Evolutionary conservation across 2,329 filamentous ascomycete genomes (phyloP), one percentile per base, ranked within the genome.

Genomic region (Botryosphaeria agaves): DNA sequence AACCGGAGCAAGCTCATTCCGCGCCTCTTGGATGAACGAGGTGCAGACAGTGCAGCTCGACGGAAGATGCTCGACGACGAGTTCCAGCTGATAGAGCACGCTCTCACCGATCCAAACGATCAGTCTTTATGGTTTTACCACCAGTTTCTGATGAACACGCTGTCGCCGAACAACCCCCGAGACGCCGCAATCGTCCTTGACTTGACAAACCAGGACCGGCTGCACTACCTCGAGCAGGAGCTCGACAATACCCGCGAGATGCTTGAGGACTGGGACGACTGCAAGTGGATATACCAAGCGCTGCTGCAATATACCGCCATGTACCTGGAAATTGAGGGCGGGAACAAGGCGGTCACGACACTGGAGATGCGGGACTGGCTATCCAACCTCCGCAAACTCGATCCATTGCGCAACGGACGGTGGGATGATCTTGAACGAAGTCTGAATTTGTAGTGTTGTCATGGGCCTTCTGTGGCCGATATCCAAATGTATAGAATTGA

Each of bases 61-160:
- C 68, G 63, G 42, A 57, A 59, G 23, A 77, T 93, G 44, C 59
- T 95, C 6, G 74, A 87, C 31, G 58, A 73, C 40, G 89, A 98
- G 56, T 62, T 95, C 30, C 62, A 69, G 16, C 59, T 81, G 26
- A 75, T 93, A 16, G 73, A 77, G 32, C 69, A 76, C 33, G 85
- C 79, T 0, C 62, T 95, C 29, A 81, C 82, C 21, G 85, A 91
- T 34, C 84, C 87, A 0, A 84, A 92, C 41, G 87, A 95, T 48
- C 87, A 95, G 48, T 93, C 84, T 12, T 64, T 94, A 5, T 98
- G 89, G 85, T 93, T 91, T 53, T 95, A 98, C 47, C 84, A 95
- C 51, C 79, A 89, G 42, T 92, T 77, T 45, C 60, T 94, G 34
- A 72, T 94, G 57, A 68, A 73, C 35, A 77, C 75, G 41, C 30